phyloP scores from a whole-genome alignment of 768 basidiomycete genomes.

The Naganishia vishniacii region DNA sequence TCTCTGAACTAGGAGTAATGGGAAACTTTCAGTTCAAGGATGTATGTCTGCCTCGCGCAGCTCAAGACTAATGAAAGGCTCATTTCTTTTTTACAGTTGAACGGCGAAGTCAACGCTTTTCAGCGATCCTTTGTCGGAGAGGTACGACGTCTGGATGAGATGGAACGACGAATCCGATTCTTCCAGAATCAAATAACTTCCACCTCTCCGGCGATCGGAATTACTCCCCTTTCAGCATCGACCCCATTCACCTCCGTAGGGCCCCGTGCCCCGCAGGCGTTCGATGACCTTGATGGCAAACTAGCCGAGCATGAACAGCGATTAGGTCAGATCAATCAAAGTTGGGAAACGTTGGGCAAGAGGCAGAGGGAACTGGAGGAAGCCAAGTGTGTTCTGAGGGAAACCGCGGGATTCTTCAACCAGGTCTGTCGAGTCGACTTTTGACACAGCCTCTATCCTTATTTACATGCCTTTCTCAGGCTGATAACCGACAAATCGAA shows the following conservation, averaged over 20 bases:
- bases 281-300: constrained; percentile 86
- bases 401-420: constrained; percentile 94
- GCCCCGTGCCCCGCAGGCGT: constrained; percentile 83
- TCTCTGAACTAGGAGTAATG: constrained; percentile 88
- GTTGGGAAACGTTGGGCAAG: constrained; percentile 80
- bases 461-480: background rate
- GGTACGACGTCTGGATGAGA: constrained; percentile 90
- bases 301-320: constrained; percentile 80
- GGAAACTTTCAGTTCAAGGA: constrained; percentile 97
- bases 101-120: constrained; percentile 91
- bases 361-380: constrained; percentile 81
- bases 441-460: background rate
- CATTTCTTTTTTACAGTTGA: constrained; percentile 58
- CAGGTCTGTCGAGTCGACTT: constrained; percentile 49
- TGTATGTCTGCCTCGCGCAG: constrained; percentile 54
- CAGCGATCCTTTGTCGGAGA: constrained; percentile 97
- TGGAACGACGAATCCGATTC: constrained; percentile 88
- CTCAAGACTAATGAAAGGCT: background rate
- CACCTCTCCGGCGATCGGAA: constrained; percentile 72
- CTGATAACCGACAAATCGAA: constrained; percentile 68
- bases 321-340: constrained; percentile 82
- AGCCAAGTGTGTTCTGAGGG: constrained; percentile 85
- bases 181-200: constrained; percentile 79
- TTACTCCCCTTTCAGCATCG: constrained; percentile 80
- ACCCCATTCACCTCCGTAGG: constrained; percentile 81